These are phyloP conservation scores for Euptelea pleiosperma DNA, from an alignment of 164 flowering plant species.

Conservation along the genomic window DNA sequence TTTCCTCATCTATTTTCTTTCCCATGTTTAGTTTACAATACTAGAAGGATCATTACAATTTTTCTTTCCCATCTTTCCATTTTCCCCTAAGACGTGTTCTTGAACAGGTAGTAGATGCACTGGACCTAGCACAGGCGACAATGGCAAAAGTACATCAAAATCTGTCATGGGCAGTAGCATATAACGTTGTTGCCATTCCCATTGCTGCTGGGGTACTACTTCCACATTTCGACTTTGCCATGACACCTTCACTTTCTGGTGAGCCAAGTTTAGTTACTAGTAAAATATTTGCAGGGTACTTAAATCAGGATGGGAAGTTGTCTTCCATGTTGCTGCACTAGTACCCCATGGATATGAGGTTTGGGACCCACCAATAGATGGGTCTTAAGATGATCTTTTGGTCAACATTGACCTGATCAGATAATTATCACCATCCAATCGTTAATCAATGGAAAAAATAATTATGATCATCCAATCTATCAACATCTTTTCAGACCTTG, in stretches of 20 bases:
- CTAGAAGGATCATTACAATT: too few relatives aligned
- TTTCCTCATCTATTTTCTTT: background rate
- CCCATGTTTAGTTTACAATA: too few relatives aligned
- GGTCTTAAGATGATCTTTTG: too few relatives aligned
- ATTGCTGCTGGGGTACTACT: slow-evolving; percentile 91
- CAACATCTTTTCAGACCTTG: too few relatives aligned
- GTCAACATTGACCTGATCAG: too few relatives aligned
- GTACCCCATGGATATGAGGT: too few relatives aligned
- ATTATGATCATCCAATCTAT: too few relatives aligned
- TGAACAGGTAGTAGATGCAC: slow-evolving; percentile 74
- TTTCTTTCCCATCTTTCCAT: background rate
- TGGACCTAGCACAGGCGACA: slow-evolving; percentile 88
- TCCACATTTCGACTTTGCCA: slow-evolving; percentile 84
- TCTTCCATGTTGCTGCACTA: too few relatives aligned
- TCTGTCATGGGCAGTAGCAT: slow-evolving; percentile 93
- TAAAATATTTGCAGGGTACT: background rate
- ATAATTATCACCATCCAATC: too few relatives aligned
- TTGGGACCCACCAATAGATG: too few relatives aligned
- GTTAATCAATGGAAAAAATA: too few relatives aligned
- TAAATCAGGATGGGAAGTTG: background rate
- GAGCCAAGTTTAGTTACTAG: slow-evolving; percentile 4
- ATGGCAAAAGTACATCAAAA: slow-evolving; percentile 90
- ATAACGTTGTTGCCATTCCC: slow-evolving; percentile 80
- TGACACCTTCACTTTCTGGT: slow-evolving; percentile 98
- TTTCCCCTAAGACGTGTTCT: background rate